A percentile compares a stretch with the other conserved stretches of the same genome.
phyloP scores from a whole-genome alignment of 306 rosid species.

The Malus sylvestris region DNA sequence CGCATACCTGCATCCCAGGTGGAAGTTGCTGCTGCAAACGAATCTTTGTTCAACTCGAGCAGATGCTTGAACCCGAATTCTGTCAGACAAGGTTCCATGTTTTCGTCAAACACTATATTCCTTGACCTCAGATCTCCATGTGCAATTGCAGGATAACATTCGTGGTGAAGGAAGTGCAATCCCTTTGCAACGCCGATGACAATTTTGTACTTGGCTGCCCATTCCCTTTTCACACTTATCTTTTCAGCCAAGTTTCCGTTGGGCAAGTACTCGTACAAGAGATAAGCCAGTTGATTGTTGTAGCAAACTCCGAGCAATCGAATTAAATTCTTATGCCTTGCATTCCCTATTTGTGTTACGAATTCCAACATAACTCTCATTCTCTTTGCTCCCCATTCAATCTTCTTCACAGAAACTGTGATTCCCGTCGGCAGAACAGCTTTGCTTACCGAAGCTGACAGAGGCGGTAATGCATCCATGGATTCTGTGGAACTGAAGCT shows the following conservation, averaged over 20 bases:
- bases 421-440: constrained; percentile 91
- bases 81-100: constrained; percentile 77
- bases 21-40: constrained; percentile 29
- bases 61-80: constrained; percentile 72
- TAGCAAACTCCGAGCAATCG: constrained; percentile 67
- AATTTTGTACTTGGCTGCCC: constrained; percentile 61
- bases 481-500: constrained; percentile 52
- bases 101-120: constrained; percentile 79
- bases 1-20: constrained; percentile 57
- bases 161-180: constrained; percentile 82
- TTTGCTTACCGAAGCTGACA: constrained; percentile 43
- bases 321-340: constrained; percentile 66
- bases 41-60: constrained; percentile 40
- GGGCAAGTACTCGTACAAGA: constrained; percentile 70
- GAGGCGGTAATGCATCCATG: constrained; percentile 30
- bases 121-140: constrained; percentile 80
- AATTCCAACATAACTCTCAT: constrained; percentile 39
- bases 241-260: constrained; percentile 76
- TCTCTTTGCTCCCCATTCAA: constrained; percentile 57
- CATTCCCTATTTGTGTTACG: constrained; percentile 50
- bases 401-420: constrained; percentile 67
- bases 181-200: constrained; percentile 70
- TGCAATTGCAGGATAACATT: constrained; percentile 69
- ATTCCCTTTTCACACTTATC: constrained; percentile 52
- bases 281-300: constrained; percentile 67